Percentiles rank a stretch among this genome's conserved stretches.
Evolutionary conservation across 75 land plant genomes (phyloP).

Genomic region (Pseudotsuga menziesii): DNA sequence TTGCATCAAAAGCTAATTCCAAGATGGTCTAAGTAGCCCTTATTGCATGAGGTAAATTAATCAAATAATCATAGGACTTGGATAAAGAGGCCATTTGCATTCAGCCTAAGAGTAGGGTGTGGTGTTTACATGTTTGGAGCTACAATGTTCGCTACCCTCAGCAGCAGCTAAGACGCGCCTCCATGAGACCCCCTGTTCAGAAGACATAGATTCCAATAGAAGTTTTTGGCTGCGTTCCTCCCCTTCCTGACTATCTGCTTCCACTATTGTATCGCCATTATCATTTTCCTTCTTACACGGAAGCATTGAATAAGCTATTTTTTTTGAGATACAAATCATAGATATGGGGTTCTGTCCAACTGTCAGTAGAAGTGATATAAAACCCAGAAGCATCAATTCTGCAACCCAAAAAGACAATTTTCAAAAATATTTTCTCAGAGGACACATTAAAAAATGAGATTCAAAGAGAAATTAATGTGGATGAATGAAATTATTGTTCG

Average conservation of each 20-base stretch:
- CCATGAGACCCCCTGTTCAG: neutral
- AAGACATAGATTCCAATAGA: slow-evolving; percentile 4
- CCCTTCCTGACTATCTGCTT: neutral
- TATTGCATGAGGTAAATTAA: neutral
- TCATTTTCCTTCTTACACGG: slow-evolving; percentile 26
- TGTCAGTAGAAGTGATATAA: slow-evolving; percentile 53
- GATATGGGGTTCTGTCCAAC: slow-evolving; percentile 30
- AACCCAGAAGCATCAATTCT: slow-evolving; percentile 65
- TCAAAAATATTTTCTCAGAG: neutral
- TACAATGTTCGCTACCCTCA: neutral
- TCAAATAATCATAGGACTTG: neutral
- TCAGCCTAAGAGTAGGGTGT: neutral
- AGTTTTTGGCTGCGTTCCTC: neutral
- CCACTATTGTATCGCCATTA: neutral
- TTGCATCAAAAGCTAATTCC: neutral
- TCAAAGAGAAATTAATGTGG: neutral
- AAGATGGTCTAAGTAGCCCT: neutral
- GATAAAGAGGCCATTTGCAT: neutral
- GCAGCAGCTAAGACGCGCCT: neutral
- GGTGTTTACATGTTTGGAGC: neutral
- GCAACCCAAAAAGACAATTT: neutral
- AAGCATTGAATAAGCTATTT: slow-evolving; percentile 22
- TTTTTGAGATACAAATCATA: slow-evolving; percentile 39
- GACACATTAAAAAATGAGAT: neutral
- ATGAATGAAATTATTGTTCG: neutral